These are phyloP conservation scores for Phytophthora cactorum DNA, from an alignment of 352 stramenopile genomes.

Conservation along the genomic window DNA sequence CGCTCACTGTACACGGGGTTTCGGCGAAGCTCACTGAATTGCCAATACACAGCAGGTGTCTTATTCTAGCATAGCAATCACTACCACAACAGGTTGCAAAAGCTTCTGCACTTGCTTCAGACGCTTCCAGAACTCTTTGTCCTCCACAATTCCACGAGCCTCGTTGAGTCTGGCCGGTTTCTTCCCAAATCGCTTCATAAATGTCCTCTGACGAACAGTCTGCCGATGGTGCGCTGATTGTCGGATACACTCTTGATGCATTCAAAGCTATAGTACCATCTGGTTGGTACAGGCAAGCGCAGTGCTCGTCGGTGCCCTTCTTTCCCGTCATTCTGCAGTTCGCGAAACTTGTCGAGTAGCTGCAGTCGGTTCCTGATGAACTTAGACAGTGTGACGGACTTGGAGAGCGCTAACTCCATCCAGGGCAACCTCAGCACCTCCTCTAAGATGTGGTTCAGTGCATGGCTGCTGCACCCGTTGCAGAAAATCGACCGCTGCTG, in stretches of 20 bases:
- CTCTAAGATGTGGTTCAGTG: slow-evolving; percentile 27
- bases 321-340: neutral
- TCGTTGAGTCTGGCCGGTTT: neutral
- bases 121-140: neutral
- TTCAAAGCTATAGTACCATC: neutral
- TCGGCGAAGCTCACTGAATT: slow-evolving; percentile 9
- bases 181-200: neutral
- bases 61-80: neutral
- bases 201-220: neutral
- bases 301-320: neutral
- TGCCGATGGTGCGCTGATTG: neutral
- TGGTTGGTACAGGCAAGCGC: neutral
- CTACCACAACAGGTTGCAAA: neutral
- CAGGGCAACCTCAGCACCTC: neutral
- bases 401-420: neutral
- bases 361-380: neutral
- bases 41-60: slow-evolving; percentile 10
- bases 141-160: neutral
- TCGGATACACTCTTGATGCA: neutral
- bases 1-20: neutral
- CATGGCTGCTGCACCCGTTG: slow-evolving; percentile 17
- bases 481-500: slow-evolving; percentile 19
- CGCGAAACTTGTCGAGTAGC: neutral
- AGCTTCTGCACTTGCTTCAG: neutral
- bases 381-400: neutral